phyloP scores from a whole-genome alignment of 331 rosid genomes.

The Pyrus hybrid region DNA sequence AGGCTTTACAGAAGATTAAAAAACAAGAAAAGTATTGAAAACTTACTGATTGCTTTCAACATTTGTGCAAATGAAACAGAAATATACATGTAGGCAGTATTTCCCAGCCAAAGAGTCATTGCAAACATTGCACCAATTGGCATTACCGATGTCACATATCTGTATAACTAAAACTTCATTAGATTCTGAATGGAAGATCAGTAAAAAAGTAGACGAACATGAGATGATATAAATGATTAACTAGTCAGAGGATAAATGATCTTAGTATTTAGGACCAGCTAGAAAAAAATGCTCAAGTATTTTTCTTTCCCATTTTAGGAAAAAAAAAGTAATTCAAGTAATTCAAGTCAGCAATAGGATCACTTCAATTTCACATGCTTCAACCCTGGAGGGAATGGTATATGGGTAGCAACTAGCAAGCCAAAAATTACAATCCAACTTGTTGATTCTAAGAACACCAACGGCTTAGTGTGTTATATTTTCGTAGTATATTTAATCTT shows the following conservation, averaged over 20 bases:
- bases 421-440: neutral
- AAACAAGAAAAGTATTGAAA: constrained; percentile 2
- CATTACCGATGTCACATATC: constrained; percentile 81
- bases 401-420: neutral
- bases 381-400: neutral
- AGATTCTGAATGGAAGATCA: neutral
- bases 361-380: neutral
- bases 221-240: neutral
- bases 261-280: neutral
- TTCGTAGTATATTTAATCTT: neutral
- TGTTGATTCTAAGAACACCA: neutral
- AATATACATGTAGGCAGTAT: constrained; percentile 94
- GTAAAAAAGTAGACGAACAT: neutral
- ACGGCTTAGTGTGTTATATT: neutral
- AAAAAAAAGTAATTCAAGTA: neutral
- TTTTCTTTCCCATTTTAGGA: neutral
- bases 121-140: constrained; percentile 99
- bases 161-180: constrained; percentile 36
- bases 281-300: neutral
- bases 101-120: constrained; percentile 99
- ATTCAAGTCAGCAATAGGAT: neutral
- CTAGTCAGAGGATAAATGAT: neutral
- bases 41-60: constrained; percentile 99
- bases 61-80: constrained; percentile 98
- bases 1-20: constrained; percentile 9